These are phyloP conservation scores for Eremothecium sinecaudum DNA, from an alignment of 1,139 yeast genomes.

Conservation along the genomic window DNA sequence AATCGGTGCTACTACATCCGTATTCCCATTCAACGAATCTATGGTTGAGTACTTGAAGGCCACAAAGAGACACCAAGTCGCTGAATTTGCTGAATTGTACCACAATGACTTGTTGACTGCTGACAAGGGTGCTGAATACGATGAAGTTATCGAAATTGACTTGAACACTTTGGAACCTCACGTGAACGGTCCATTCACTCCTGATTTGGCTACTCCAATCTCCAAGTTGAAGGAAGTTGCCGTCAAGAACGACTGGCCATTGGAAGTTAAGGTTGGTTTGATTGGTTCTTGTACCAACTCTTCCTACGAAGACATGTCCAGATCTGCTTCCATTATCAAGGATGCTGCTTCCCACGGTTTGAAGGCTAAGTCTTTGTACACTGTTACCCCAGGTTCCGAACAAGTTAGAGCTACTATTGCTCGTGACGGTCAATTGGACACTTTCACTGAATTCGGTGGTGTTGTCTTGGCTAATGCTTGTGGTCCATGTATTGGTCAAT, in stretches of 20 bases:
- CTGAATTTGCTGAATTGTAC: constrained; percentile 60
- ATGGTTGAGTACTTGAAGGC: constrained; percentile 72
- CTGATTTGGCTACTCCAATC: constrained; percentile 83
- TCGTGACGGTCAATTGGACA: constrained; percentile 78
- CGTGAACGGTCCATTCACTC: constrained; percentile 92
- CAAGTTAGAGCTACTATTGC: constrained; percentile 95
- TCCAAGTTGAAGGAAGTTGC: constrained; percentile 60
- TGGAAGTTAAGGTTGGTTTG: constrained; percentile 72
- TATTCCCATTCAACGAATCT: constrained; percentile 90
- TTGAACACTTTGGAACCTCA: constrained; percentile 72
- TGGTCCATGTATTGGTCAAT: constrained; percentile 99
- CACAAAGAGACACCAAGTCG: constrained; percentile 74
- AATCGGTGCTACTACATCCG: constrained; percentile 95
- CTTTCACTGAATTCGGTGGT: constrained; percentile 80
- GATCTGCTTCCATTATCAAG: constrained; percentile 77
- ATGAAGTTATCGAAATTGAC: constrained; percentile 71
- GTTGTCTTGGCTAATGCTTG: constrained; percentile 92
- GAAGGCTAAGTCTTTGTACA: constrained; percentile 85
- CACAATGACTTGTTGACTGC: constrained; percentile 59
- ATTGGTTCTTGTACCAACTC: constrained; percentile 98
- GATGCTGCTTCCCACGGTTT: constrained; percentile 82
- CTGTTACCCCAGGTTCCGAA: constrained; percentile 98
- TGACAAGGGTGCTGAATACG: constrained; percentile 76
- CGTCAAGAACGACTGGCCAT: constrained; percentile 69
- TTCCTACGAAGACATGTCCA: constrained; percentile 93